These are phyloP conservation scores for Trichocladium uniseriatum DNA, from an alignment of 495 filamentous ascomycete genomes.

Conservation along the genomic window DNA sequence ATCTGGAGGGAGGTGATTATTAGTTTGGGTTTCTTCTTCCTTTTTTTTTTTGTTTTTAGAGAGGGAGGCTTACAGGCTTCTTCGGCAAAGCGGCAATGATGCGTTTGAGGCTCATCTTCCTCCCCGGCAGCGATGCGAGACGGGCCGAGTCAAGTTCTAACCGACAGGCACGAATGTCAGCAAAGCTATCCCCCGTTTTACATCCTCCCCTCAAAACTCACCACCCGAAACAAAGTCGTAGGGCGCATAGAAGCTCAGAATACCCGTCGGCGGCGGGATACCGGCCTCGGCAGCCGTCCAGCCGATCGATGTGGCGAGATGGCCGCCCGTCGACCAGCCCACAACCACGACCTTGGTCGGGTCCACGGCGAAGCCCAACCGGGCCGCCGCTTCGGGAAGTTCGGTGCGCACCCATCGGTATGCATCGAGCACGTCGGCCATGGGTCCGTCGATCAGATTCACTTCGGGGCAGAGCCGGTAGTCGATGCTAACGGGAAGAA, in stretches of 20 bases:
- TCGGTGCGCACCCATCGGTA: conserved; percentile 30
- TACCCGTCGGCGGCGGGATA: conserved; percentile 37
- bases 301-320: conserved; percentile 41
- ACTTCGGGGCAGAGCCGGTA: conserved; percentile 49
- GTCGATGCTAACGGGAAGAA: conserved; percentile 47
- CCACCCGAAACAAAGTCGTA: conserved; percentile 20
- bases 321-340: conserved; percentile 51
- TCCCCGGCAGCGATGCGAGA: no score
- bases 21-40: no score
- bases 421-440: conserved; percentile 42
- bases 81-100: background rate
- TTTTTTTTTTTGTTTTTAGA: no score
- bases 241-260: conserved; percentile 47
- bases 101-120: background rate
- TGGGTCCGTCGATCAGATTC: conserved; percentile 39
- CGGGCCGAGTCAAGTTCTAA: no score
- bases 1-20: background rate
- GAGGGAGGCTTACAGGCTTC: background rate
- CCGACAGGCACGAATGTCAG: no score
- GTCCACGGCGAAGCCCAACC: conserved; percentile 18
- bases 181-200: no score
- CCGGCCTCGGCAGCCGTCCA: conserved; percentile 29
- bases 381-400: no score
- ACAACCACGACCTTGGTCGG: conserved; percentile 35
- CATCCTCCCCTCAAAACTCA: no score